Conservation (phyloP, 345 rosid genomes). For the Aegle marmelos region DNA sequence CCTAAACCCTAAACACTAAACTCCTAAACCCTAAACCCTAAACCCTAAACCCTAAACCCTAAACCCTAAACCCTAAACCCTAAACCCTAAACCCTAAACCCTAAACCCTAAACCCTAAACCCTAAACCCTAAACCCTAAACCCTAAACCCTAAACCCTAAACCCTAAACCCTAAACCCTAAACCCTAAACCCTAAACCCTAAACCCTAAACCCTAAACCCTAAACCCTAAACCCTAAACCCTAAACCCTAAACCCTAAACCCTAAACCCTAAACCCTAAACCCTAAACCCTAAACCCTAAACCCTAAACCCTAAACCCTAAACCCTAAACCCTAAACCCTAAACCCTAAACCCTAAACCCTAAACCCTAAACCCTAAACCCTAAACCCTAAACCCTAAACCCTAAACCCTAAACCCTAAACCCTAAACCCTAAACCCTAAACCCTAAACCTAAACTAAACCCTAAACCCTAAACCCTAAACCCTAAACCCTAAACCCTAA, state of each 20-base stretch:
- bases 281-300: not conserved
- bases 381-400: slow-evolving; percentile 5
- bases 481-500: slow-evolving; percentile 8
- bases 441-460: slow-evolving; percentile 14
- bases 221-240: not conserved
- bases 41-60: not conserved
- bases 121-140: not conserved
- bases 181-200: not conserved
- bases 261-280: not conserved
- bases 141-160: not conserved
- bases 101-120: not conserved
- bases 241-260: not conserved
- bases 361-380: slow-evolving; percentile 15
- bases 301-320: not conserved
- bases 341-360: slow-evolving; percentile 15
- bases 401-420: slow-evolving; percentile 4
- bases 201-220: not conserved
- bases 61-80: not conserved
- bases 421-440: slow-evolving; percentile 3
- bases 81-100: not conserved
- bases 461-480: slow-evolving; percentile 16
- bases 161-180: not conserved
- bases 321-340: not conserved
- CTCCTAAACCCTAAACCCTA: not conserved
- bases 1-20: not conserved